phyloP scores from a whole-genome alignment of 352 stramenopile genomes.

The Globisporangium ultimum region DNA sequence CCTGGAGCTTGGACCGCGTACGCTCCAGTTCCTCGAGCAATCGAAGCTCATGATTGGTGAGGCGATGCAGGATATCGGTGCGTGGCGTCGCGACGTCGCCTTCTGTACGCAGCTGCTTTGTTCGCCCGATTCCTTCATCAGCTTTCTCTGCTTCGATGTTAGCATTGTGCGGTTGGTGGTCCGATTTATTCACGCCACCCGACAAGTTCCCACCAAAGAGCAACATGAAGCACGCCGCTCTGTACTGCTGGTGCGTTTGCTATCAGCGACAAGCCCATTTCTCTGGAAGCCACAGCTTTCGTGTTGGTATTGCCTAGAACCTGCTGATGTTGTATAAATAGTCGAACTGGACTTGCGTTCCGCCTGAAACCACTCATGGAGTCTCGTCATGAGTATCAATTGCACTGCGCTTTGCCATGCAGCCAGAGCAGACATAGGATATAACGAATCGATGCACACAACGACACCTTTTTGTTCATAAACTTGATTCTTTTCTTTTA shows the following conservation, averaged over 20 bases:
- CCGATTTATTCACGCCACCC: slow-evolving; percentile 18
- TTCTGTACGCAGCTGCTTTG: neutral
- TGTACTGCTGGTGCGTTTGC: too few relatives aligned
- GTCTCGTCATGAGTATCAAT: too few relatives aligned
- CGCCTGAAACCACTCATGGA: too few relatives aligned
- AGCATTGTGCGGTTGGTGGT: slow-evolving; percentile 2
- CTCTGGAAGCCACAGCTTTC: too few relatives aligned
- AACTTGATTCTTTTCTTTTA: neutral
- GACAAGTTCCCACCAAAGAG: slow-evolving; percentile 69
- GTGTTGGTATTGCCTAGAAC: too few relatives aligned
- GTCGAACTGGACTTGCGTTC: too few relatives aligned
- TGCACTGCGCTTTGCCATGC: too few relatives aligned
- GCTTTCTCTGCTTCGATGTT: neutral
- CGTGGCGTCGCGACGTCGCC: slow-evolving; percentile 33
- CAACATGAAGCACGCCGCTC: slow-evolving; percentile 30
- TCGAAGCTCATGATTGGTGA: slow-evolving; percentile 76
- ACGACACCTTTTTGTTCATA: neutral
- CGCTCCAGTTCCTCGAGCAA: slow-evolving; percentile 77
- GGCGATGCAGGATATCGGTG: slow-evolving; percentile 59
- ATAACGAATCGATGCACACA: neutral
- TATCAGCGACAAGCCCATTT: too few relatives aligned
- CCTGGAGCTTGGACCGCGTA: slow-evolving; percentile 60
- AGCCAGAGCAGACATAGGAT: too few relatives aligned
- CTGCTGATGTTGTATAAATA: too few relatives aligned
- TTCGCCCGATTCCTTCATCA: neutral